A percentile compares a stretch with the other conserved stretches of the same genome.
Evolutionary conservation across 495 filamentous ascomycete genomes (phyloP).

Genomic region (Aspergillus asperescens): DNA sequence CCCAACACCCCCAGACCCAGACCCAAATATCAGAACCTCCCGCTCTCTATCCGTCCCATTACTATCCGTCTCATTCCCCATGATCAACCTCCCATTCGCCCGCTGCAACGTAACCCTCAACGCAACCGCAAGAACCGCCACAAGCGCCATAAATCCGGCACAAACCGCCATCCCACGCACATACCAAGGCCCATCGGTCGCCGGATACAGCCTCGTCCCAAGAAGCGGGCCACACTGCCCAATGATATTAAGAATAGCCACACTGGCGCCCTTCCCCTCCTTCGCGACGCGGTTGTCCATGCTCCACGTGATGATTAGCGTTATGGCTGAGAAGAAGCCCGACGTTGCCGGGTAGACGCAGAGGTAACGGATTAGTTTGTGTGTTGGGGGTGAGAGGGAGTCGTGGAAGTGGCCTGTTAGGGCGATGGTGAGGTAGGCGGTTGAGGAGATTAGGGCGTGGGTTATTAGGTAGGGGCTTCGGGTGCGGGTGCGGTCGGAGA

Average conservation of each 20-base stretch:
- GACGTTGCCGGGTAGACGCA: constrained; percentile 53
- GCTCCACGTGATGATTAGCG: constrained; percentile 60
- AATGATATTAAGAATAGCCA: constrained; percentile 54
- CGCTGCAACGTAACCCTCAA: constrained; percentile 44
- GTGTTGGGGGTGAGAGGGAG: constrained; percentile 22
- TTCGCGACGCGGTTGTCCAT: constrained; percentile 57
- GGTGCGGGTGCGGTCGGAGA: constrained; percentile 45
- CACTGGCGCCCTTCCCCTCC: constrained; percentile 51
- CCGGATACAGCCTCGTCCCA: constrained; percentile 56
- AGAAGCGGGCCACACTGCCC: constrained; percentile 60
- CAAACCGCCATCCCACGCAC: constrained; percentile 54
- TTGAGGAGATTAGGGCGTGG: constrained; percentile 51
- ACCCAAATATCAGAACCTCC: constrained; percentile 29
- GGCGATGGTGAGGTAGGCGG: constrained; percentile 56
- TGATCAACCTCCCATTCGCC: constrained; percentile 45
- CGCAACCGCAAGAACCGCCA: constrained; percentile 40
- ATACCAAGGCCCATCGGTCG: constrained; percentile 53
- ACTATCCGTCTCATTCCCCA: not conserved
- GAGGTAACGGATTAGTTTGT: constrained; percentile 47
- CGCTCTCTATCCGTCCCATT: constrained; percentile 25
- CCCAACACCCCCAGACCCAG: constrained; percentile 22
- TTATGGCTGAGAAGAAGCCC: constrained; percentile 59
- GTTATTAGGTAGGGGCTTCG: constrained; percentile 48
- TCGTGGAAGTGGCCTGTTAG: constrained; percentile 36
- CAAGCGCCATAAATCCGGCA: constrained; percentile 52